phyloP scores from a whole-genome alignment of 108 stramenopile species.

The Cyclotella distinguenda region DNA sequence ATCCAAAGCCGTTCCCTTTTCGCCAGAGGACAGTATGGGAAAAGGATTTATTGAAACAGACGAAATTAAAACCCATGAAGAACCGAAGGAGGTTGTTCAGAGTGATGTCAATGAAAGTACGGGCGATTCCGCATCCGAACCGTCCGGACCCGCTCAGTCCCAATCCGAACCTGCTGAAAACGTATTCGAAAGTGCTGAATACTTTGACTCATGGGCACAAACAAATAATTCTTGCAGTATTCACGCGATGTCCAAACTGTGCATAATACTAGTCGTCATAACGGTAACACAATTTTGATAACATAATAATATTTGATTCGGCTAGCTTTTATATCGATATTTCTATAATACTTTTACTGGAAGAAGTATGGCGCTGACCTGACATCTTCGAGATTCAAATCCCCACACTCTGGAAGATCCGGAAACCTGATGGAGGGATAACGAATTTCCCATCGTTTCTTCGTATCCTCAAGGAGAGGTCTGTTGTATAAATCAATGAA shows the following conservation, averaged over 20 bases:
- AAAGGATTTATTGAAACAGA: slow-evolving; percentile 9
- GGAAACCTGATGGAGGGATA: slow-evolving; percentile 96
- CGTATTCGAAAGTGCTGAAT: slow-evolving; percentile 2
- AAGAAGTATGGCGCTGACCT: slow-evolving; percentile 96
- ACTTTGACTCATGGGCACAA: background rate
- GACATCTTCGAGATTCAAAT: slow-evolving; percentile 91
- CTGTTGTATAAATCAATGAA: slow-evolving; percentile 95
- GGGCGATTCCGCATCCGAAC: background rate
- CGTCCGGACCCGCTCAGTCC: too few relatives aligned
- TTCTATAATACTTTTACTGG: slow-evolving; percentile 55
- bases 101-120: background rate
- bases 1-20: slow-evolving; percentile 8
- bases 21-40: background rate
- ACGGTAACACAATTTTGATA: too few relatives aligned
- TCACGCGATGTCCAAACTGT: too few relatives aligned
- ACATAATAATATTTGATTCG: background rate
- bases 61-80: slow-evolving; percentile 1
- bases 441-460: slow-evolving; percentile 72
- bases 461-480: slow-evolving; percentile 89
- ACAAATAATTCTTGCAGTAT: background rate
- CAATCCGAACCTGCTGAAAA: background rate
- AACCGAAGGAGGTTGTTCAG: background rate
- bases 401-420: slow-evolving; percentile 85
- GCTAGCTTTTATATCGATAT: background rate
- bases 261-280: too few relatives aligned